Evolutionary conservation across 139 green algal genomes (phyloP), one percentile per base, ranked within the genome.

Genomic region (Coccomyxa sp.): DNA sequence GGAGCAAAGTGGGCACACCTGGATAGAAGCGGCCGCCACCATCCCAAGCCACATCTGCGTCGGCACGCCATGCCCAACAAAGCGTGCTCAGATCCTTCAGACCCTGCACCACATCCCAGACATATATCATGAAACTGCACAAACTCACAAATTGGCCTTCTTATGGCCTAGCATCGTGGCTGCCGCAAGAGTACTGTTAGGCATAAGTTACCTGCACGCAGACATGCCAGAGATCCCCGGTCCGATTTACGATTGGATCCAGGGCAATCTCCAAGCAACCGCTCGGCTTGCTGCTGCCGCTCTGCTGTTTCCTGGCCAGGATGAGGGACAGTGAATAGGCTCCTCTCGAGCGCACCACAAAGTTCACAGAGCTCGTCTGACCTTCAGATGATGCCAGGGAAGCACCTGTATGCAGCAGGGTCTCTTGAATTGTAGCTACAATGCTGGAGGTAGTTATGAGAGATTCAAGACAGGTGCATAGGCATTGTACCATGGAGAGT

Each of bases 181-280:
- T 88, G 0, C 90, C 79, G 18, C 78, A 28, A 0, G 92, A 88
- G 83, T 95, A 89, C 79, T 95, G 82, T 0, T 38, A 77, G 3
- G 1, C 23, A 10, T 10, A 77, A 77, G 10, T 77, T n/a, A 51
- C 71, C n/a, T 77, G 80, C 66, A 90, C 12, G 81, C 83, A 74
- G 3, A 88, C 58, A 84, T 95, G 91, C 94, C 91, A 95, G 38
- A 90, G 81, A 79, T 93, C 88, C n/a, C 91, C 88, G 76, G 79
- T 85, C 38, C 31, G 45, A 82, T 92, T 88, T 0, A 90, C 82
- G 13, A 78, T n/a, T 0, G 91, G 89, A 82, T 95, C 91, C 77
- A 96, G 81, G 0, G 84, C 82, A 23, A 95, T 57, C 77, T 93
- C 88, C 67, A 92, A 21, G 78, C 83, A 90, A 51, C 74, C 71